phyloP scores from a whole-genome alignment of 2,329 filamentous ascomycete genomes.

The Fusarium avenaceum region DNA sequence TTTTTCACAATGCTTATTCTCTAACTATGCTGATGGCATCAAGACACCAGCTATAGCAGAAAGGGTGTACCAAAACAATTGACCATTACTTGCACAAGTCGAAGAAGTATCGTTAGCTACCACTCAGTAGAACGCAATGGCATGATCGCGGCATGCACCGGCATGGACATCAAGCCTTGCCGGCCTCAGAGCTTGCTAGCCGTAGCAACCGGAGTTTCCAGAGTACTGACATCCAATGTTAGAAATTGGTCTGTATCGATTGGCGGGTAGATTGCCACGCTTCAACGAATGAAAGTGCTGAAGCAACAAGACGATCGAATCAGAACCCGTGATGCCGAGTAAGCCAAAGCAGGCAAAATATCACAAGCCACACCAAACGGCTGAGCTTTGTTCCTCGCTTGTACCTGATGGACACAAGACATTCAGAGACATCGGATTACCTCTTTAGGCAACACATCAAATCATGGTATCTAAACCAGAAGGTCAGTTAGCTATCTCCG shows the following conservation, averaged over 20 bases:
- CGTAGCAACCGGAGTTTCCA: neutral
- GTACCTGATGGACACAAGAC: conserved; percentile 17
- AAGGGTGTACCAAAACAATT: no score
- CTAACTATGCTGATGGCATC: no score
- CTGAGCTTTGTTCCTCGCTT: conserved; percentile 16
- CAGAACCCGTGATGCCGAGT: neutral
- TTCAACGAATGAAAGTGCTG: conserved; percentile 12
- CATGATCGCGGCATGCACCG: neutral
- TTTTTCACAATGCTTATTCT: no score
- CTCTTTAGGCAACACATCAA: conserved; percentile 25
- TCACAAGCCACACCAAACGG: conserved; percentile 17
- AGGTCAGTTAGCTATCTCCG: conserved; percentile 7
- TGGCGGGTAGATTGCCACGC: conserved; percentile 30
- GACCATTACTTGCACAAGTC: no score
- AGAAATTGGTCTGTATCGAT: conserved; percentile 34
- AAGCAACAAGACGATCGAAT: conserved; percentile 1
- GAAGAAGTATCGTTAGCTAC: neutral
- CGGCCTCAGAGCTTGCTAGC: neutral
- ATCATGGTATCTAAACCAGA: conserved; percentile 13
- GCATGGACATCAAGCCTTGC: neutral
- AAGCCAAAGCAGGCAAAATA: neutral
- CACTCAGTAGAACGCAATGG: neutral
- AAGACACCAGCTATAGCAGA: no score
- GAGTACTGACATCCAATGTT: neutral
- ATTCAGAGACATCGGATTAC: conserved; percentile 29